Evolutionary conservation across 2,329 filamentous ascomycete species (phyloP).

Genomic region (Fusarium sp.): DNA sequence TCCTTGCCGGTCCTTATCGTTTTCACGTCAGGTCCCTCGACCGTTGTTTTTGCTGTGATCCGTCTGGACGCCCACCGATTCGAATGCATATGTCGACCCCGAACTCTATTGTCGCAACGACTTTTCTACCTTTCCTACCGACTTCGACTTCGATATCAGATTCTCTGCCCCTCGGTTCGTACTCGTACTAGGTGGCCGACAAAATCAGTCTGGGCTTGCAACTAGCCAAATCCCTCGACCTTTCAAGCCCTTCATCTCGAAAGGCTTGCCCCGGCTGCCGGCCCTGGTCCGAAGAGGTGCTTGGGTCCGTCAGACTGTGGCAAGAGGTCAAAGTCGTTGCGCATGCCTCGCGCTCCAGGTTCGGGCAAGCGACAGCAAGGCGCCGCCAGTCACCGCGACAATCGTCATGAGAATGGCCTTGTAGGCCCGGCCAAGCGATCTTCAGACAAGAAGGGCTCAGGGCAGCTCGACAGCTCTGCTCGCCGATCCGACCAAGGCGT

Average conservation of each 20-base stretch:
- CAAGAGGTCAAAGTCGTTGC: conserved; percentile 50
- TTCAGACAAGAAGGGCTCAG: conserved; percentile 59
- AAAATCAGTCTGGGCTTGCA: conserved; percentile 13
- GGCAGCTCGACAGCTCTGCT: conserved; percentile 56
- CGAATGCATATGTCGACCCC: conserved; percentile 44
- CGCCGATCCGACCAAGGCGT: conserved; percentile 49
- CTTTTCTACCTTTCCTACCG: conserved; percentile 24
- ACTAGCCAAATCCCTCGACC: conserved; percentile 24
- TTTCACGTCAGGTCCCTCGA: conserved; percentile 16
- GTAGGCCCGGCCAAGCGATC: conserved; percentile 68
- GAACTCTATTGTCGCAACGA: conserved; percentile 39
- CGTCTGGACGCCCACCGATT: conserved; percentile 20
- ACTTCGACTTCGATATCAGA: conserved; percentile 21
- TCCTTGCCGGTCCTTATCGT: conserved; percentile 28
- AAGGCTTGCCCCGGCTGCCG: conserved; percentile 51
- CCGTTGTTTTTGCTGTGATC: conserved; percentile 19
- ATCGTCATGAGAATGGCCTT: conserved; percentile 88
- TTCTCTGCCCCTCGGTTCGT: conserved; percentile 20
- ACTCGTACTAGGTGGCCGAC: conserved; percentile 25
- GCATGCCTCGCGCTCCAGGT: conserved; percentile 72
- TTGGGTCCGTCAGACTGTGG: conserved; percentile 53
- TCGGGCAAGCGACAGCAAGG: conserved; percentile 72
- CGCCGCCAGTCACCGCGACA: conserved; percentile 74
- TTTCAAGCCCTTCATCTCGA: conserved; percentile 36
- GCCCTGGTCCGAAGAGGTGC: conserved; percentile 52